Conservation (phyloP, 2,329 filamentous ascomycete genomes). For the Monosporascus cannonballus region DNA sequence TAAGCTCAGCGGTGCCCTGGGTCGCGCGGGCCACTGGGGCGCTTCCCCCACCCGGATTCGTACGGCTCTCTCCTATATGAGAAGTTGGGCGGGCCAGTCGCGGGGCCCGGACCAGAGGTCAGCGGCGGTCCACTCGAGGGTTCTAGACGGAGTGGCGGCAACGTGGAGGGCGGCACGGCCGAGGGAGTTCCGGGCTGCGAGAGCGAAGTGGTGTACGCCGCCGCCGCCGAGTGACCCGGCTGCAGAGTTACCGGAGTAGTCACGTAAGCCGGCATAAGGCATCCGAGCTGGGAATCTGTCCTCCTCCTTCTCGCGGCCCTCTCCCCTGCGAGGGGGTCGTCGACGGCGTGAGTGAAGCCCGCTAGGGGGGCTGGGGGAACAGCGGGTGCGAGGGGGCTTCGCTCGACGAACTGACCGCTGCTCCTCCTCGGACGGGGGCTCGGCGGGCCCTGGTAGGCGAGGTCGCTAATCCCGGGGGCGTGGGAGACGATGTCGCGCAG, state of each 20-base stretch:
- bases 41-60: conserved; percentile 33
- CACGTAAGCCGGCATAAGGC: conserved; percentile 33
- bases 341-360: conserved; percentile 20
- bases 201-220: conserved; percentile 27
- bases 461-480: conserved; percentile 49
- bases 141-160: conserved; percentile 46
- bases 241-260: conserved; percentile 33
- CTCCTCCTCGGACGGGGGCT: conserved; percentile 39
- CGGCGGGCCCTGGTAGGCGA: conserved; percentile 44
- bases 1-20: conserved; percentile 13
- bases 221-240: conserved; percentile 32
- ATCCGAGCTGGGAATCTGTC: conserved; percentile 42
- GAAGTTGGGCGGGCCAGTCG: conserved; percentile 18
- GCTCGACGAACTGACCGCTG: conserved; percentile 30
- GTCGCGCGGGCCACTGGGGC: conserved; percentile 16
- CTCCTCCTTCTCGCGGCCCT: conserved; percentile 40
- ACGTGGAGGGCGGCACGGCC: conserved; percentile 29
- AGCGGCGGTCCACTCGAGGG: conserved; percentile 20
- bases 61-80: conserved; percentile 27
- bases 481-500: conserved; percentile 60
- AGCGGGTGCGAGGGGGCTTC: conserved; percentile 28
- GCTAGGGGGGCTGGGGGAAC: conserved; percentile 13
- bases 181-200: conserved; percentile 27
- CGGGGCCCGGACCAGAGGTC: conserved; percentile 14
- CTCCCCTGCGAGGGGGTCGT: conserved; percentile 39